Base-by-base conservation (phyloP, 345 rosid genomes). In the Euclidium syriacum region DNA sequence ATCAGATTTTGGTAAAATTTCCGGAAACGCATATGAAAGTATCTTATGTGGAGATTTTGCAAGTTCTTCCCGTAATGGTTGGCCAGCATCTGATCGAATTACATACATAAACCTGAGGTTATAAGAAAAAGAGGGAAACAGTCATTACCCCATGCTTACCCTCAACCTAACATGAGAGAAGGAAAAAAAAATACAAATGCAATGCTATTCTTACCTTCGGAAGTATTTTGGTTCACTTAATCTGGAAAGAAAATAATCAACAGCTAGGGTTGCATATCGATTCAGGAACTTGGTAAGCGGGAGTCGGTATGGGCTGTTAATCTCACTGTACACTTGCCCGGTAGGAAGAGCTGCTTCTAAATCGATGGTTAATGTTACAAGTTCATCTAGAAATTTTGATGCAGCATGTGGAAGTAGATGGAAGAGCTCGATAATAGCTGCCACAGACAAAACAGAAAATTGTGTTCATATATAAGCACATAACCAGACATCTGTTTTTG, bases 371-470 rank as follows among this genome's bases (percentile, higher is more conserved):
- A 94, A 73, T 43, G 90, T 85, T 34, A 94, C 97, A 73, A 94
- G 92, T 70, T 90, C 97, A 74, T 90, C 95, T 48, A 94, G 90
- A 78, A 94, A 94, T 73, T 84, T 85, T 14, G 95, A 80, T 47
- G 99, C 97, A 74, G 99, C 99, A 46, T 27, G 80, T 24, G 99
- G 99, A 73, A 94, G 99, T 78, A 94, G 70, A 78, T 94, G 99
- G 81, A 94, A 94, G 64, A 94, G 96, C 77, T 94, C 99, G 59
- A 94, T 87, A 29, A 94, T 94, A 68, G 99, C 99, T 90, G 97
- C 83, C 58, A 55, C 59, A 80, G 29, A 65, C n/a, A 65, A 65
- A 53, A 50, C 43, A 74, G 22, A 32, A 58, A 30, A 19, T 17
- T n/a, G 17, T 33, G 47, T 64, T 64, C 27, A 50, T 49, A 71